Evolutionary conservation across 192 early-diverging fungal genomes (phyloP), one percentile per base, ranked within the genome.

Genomic region (Geranomyces variabilis): DNA sequence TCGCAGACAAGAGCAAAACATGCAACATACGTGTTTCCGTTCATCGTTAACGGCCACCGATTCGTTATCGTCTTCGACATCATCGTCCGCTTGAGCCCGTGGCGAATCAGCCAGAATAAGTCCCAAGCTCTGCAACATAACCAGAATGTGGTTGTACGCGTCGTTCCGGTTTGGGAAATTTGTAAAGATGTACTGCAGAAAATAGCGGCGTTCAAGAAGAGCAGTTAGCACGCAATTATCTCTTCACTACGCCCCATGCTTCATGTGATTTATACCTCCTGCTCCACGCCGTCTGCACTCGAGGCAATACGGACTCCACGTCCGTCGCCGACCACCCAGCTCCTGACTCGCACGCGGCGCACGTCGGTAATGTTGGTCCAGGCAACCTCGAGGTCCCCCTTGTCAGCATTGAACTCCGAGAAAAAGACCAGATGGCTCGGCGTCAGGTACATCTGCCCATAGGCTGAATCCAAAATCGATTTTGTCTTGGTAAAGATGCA

Each of bases 131-230:
- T 24, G 26, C 26, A 60, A 7, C 22, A 28, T n/a, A 17, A 17
- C 22, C 5, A 33, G 19, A 29, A 60, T 24, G 24, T 47, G 64
- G 21, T n/a, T 47, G 31, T 66, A 47, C 21, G 31, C 41, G 8
- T 21, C 44, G 44, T 51, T 36, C 22, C 66, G 66, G 29, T 68
- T 15, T 9, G 66, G 47, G 34, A 68, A 56, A 14, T n/a, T 31
- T 22, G 66, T 68, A 33, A 68, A 68, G 15, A 68, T 56, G 55
- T 68, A 68, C 66, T 68, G 26, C 0, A 51, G 44, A 51, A 49
- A 51, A 2, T 1, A 55, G 26, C 51, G 13, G 51, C 41, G 10
- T 21, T 47, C 19, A 47, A 47, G 46, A 12, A 14, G 46, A 47
- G 46, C 12, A 47, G n/a, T n/a, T n/a, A n/a, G n/a, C n/a, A n/a